These are phyloP conservation scores for Begonia loranthoides DNA, from an alignment of 306 rosid species.

Conservation along the genomic window DNA sequence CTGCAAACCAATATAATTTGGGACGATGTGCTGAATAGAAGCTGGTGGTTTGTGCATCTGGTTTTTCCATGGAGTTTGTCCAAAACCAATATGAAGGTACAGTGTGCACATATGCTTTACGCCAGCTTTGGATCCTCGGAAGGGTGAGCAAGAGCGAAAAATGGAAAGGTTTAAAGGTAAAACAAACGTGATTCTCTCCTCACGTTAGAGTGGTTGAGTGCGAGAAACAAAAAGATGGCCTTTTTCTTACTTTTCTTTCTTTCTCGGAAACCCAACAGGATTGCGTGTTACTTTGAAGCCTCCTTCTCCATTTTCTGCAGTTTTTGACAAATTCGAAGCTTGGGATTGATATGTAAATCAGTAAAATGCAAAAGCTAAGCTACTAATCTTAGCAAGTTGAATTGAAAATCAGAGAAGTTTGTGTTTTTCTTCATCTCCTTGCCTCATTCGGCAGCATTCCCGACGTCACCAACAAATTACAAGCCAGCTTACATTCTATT, in stretches of 20 bases:
- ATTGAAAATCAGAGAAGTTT: too few species aligned
- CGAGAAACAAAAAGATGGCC: slow-evolving; percentile 28
- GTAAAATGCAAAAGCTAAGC: not conserved
- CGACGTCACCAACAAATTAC: not conserved
- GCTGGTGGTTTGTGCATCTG: too few species aligned
- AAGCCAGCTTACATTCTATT: slow-evolving; percentile 15
- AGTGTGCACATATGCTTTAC: slow-evolving; percentile 16
- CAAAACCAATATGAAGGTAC: too few species aligned
- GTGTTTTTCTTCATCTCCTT: too few species aligned
- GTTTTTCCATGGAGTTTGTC: too few species aligned
- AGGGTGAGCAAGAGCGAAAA: slow-evolving; percentile 13
- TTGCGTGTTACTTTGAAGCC: slow-evolving; percentile 13
- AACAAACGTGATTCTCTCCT: slow-evolving; percentile 35
- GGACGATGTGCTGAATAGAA: too few species aligned
- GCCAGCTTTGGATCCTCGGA: slow-evolving; percentile 49
- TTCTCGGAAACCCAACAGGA: slow-evolving; percentile 11
- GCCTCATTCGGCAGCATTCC: too few species aligned
- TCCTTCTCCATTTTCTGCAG: not conserved
- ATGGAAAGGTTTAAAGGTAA: slow-evolving; percentile 20
- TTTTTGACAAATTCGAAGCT: slow-evolving; percentile 2
- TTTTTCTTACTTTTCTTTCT: slow-evolving; percentile 23
- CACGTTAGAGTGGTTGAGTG: slow-evolving; percentile 19
- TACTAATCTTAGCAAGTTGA: too few species aligned
- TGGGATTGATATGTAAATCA: too few species aligned
- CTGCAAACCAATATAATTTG: too few species aligned